Conservation (phyloP, 768 basidiomycete species). For the Suillus alpinus region DNA sequence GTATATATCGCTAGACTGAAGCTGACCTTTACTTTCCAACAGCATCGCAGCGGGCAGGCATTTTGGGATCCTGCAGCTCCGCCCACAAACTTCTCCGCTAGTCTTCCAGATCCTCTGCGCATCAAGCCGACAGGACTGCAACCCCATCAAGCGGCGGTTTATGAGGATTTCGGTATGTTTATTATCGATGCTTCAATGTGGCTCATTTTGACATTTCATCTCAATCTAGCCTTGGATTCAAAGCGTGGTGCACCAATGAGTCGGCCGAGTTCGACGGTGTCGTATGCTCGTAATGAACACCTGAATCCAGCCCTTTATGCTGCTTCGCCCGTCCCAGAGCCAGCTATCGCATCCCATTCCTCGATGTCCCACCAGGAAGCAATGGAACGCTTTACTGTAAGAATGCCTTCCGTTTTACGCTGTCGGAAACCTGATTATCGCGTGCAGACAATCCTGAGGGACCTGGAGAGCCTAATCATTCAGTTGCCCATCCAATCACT, state of each 20-base stretch:
- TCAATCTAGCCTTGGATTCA: constrained; percentile 45
- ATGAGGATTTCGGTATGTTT: constrained; percentile 86
- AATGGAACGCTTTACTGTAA: constrained; percentile 83
- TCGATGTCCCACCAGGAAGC: constrained; percentile 73
- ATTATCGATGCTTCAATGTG: background rate
- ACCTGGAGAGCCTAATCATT: constrained; percentile 77
- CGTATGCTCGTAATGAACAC: constrained; percentile 53
- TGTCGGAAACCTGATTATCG: background rate
- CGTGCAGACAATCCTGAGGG: constrained; percentile 35
- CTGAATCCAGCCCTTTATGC: constrained; percentile 46
- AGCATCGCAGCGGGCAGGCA: constrained; percentile 67
- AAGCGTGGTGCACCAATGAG: constrained; percentile 51
- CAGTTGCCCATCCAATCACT: constrained; percentile 75
- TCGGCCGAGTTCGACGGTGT: constrained; percentile 68
- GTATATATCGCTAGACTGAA: background rate
- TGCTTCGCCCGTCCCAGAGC: constrained; percentile 64
- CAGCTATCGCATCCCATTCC: constrained; percentile 34
- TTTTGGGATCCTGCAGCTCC: constrained; percentile 89
- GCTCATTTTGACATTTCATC: constrained; percentile 10
- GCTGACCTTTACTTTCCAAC: constrained; percentile 11
- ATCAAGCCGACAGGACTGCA: constrained; percentile 83
- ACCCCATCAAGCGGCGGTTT: constrained; percentile 79
- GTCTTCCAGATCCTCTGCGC: constrained; percentile 85
- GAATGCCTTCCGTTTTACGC: constrained; percentile 34
- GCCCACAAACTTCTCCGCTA: constrained; percentile 63